phyloP scores from a whole-genome alignment of 2,329 filamentous ascomycete species.

The Colletotrichum melonis region DNA sequence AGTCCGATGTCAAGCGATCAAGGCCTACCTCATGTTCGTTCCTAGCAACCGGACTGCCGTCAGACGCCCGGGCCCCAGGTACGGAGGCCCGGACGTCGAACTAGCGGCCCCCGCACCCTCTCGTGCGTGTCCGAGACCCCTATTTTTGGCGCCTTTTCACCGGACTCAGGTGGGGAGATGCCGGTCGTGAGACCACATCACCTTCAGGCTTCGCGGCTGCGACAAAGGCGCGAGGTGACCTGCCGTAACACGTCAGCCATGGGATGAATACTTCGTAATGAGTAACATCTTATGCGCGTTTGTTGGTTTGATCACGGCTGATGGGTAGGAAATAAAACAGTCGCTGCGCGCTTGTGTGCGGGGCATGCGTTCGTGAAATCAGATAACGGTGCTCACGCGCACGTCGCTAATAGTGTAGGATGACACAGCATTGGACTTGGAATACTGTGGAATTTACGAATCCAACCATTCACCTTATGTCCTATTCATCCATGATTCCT shows the following conservation, averaged over 20 bases:
- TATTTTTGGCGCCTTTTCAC: not conserved
- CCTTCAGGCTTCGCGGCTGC: too few relatives aligned
- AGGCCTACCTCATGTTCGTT: not conserved
- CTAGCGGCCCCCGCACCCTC: slow-evolving; percentile 2
- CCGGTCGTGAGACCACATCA: not conserved
- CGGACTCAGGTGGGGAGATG: slow-evolving; percentile 23
- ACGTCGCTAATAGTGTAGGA: too few relatives aligned
- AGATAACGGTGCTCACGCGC: not conserved
- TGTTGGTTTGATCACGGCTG: not conserved
- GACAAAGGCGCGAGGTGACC: not conserved
- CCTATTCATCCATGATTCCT: too few relatives aligned
- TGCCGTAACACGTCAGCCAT: not conserved
- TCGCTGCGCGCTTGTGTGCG: not conserved
- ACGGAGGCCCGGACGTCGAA: slow-evolving; percentile 30
- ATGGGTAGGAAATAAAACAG: not conserved
- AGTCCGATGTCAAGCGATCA: not conserved
- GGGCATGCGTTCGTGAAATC: not conserved
- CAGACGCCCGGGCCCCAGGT: slow-evolving; percentile 13
- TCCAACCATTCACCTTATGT: too few relatives aligned
- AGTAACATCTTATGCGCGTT: not conserved
- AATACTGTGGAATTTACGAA: too few relatives aligned
- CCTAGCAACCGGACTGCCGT: slow-evolving; percentile 30
- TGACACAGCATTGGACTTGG: too few relatives aligned
- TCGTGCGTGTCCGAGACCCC: not conserved
- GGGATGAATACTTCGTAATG: not conserved